Evolutionary conservation across 129 eudicot genomes (phyloP).

Genomic region (Glebionis coronaria): DNA sequence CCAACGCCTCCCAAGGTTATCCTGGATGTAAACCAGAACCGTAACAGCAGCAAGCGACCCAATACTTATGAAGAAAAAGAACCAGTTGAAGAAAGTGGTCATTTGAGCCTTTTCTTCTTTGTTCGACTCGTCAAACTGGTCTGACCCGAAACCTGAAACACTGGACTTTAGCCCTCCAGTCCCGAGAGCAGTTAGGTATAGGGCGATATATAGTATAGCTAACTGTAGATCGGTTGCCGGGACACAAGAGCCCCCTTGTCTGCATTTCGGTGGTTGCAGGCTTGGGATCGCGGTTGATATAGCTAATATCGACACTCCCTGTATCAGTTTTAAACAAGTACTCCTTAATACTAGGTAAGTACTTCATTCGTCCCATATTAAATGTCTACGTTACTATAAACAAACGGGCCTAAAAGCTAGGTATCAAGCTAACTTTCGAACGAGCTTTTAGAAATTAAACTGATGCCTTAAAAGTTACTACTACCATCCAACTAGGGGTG

Average conservation of each 20-base stretch:
- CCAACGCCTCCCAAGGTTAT: conserved; percentile 81
- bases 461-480: too few relatives aligned
- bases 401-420: too few relatives aligned
- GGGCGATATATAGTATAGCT: conserved; percentile 53
- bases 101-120: conserved; percentile 54
- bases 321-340: neutral
- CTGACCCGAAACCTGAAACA: conserved; percentile 94
- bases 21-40: conserved; percentile 81
- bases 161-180: conserved; percentile 95
- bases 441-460: too few relatives aligned
- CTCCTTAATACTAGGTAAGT: too few relatives aligned
- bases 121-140: conserved; percentile 81
- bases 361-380: too few relatives aligned
- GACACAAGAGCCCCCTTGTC: conserved; percentile 38
- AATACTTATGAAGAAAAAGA: conserved; percentile 85
- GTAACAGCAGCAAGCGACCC: conserved; percentile 87
- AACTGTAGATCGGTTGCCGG: conserved; percentile 63
- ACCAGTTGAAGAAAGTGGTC: conserved; percentile 91
- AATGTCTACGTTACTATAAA: too few relatives aligned
- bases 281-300: conserved; percentile 75
- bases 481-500: too few relatives aligned
- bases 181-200: conserved; percentile 90
- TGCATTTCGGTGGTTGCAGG: conserved; percentile 83
- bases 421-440: too few relatives aligned
- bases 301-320: conserved; percentile 87